Conservation (phyloP, 208 protist genomes). For the Acanthamoeba culbertsoni region DNA sequence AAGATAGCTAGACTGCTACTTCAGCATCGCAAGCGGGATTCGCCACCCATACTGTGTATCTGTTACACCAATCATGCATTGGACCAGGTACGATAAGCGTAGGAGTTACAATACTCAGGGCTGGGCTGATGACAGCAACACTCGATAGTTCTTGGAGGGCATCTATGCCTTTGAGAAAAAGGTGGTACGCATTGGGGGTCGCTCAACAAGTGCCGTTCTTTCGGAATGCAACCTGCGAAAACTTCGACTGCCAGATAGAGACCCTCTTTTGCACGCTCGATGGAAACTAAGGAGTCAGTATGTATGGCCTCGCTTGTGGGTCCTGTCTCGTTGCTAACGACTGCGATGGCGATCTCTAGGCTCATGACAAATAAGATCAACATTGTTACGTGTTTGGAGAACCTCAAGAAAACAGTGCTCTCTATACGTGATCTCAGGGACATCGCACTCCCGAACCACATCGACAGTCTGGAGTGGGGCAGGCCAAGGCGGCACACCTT, state of each 20-base stretch:
- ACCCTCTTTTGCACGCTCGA: neutral
- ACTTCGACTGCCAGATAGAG: neutral
- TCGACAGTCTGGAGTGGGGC: neutral
- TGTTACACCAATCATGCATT: slow-evolving; percentile 84
- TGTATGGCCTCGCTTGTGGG: too few relatives aligned
- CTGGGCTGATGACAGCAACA: too few relatives aligned
- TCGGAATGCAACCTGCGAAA: slow-evolving; percentile 63
- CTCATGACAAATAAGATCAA: too few relatives aligned
- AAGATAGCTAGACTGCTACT: slow-evolving; percentile 10
- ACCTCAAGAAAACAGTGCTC: neutral
- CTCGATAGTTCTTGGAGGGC: neutral
- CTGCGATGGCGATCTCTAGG: too few relatives aligned
- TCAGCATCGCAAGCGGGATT: neutral
- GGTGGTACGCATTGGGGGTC: slow-evolving; percentile 70
- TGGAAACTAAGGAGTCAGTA: neutral
- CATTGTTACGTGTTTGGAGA: neutral
- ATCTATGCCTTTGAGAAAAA: slow-evolving; percentile 57
- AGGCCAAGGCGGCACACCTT: neutral
- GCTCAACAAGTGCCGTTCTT: slow-evolving; percentile 57
- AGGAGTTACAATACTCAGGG: too few relatives aligned
- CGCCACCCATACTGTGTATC: slow-evolving; percentile 62
- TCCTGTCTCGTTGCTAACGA: too few relatives aligned
- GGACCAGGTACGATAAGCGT: slow-evolving; percentile 70
- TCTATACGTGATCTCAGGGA: neutral
- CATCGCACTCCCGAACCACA: neutral